These are phyloP conservation scores for Rhazya stricta DNA, from an alignment of 257 asterid genomes.

Conservation along the genomic window DNA sequence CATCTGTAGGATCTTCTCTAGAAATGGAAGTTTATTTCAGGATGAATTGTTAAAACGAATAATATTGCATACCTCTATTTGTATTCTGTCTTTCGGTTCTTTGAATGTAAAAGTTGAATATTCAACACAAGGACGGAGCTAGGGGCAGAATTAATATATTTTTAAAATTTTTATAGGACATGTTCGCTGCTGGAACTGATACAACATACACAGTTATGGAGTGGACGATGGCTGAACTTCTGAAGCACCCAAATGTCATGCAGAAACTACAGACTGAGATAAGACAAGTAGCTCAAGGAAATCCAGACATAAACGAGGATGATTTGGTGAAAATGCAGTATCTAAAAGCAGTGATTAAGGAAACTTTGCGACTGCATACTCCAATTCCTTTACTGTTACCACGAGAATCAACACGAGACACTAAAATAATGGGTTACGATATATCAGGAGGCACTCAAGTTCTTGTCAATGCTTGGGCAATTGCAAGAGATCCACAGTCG, in stretches of 20 bases:
- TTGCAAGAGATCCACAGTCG: conserved; percentile 33
- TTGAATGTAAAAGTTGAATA: too few relatives aligned
- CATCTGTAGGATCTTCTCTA: too few relatives aligned
- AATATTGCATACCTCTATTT: too few relatives aligned
- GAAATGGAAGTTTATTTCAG: too few relatives aligned
- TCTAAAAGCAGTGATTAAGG: conserved; percentile 44
- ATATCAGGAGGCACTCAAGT: conserved; percentile 31
- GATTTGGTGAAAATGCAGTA: conserved; percentile 42
- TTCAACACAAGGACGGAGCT: too few relatives aligned
- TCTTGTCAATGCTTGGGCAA: conserved; percentile 46
- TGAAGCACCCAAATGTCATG: conserved; percentile 32
- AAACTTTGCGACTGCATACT: conserved; percentile 36
- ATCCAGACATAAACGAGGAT: conserved; percentile 25
- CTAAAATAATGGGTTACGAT: conserved; percentile 35
- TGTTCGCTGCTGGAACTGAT: conserved; percentile 49
- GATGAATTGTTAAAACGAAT: too few relatives aligned
- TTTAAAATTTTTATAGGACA: too few relatives aligned
- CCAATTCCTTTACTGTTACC: conserved; percentile 45
- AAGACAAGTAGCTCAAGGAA: conserved; percentile 13
- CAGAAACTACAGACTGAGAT: conserved; percentile 31
- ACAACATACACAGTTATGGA: conserved; percentile 29
- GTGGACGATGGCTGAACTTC: conserved; percentile 48
- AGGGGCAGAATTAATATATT: too few relatives aligned
- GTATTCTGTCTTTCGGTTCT: too few relatives aligned
- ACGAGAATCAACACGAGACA: conserved; percentile 35